phyloP scores from a whole-genome alignment of 2,329 filamentous ascomycete genomes.

The Myriosclerotinia duriaeana region DNA sequence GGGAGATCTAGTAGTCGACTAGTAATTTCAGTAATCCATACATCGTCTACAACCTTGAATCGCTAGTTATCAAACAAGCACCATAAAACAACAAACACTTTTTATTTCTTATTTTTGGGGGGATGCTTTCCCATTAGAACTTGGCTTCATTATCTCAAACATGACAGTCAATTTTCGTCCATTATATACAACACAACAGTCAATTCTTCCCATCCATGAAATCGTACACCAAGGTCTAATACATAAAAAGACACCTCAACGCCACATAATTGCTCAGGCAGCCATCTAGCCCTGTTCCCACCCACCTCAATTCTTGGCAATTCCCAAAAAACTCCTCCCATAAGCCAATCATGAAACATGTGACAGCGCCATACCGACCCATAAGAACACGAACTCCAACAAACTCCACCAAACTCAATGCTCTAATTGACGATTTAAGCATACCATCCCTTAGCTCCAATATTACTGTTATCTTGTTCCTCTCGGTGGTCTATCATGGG shows the following conservation, averaged over 20 bases:
- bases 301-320: background rate
- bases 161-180: background rate
- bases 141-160: background rate
- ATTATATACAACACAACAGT: background rate
- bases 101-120: background rate
- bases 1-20: background rate
- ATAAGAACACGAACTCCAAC: constrained; percentile 4
- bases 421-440: constrained; percentile 28
- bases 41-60: background rate
- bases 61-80: background rate
- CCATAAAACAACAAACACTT: background rate
- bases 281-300: background rate
- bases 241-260: background rate
- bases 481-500: constrained; percentile 82
- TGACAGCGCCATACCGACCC: background rate
- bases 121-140: background rate
- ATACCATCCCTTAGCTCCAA: constrained; percentile 39
- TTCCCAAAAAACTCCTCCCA: background rate
- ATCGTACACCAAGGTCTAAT: background rate
- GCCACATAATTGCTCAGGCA: background rate
- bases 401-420: background rate
- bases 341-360: background rate
- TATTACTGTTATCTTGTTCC: constrained; percentile 45
- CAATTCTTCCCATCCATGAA: background rate
- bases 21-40: background rate